Percentiles rank a stretch among this genome's conserved stretches.
Conservation (phyloP, 305 asterid species). For the Fraxinus albicans region DNA sequence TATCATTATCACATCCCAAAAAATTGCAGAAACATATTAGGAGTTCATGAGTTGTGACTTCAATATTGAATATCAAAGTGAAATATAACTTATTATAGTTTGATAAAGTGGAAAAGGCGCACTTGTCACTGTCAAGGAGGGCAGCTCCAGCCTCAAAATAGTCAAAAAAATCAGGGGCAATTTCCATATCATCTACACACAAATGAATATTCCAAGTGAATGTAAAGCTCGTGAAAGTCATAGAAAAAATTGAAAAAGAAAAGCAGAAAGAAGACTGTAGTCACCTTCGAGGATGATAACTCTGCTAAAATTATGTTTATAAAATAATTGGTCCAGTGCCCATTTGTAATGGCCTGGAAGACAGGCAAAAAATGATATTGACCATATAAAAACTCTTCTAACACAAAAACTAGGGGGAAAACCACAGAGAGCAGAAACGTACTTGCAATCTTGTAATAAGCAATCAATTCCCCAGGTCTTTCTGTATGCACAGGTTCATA, state of each 20-base stretch:
- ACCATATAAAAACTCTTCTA: slow-evolving; percentile 25
- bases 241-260: slow-evolving; percentile 10
- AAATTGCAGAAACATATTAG: slow-evolving; percentile 21
- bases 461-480: slow-evolving; percentile 91
- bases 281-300: slow-evolving; percentile 97
- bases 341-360: slow-evolving; percentile 94
- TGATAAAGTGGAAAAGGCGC: slow-evolving; percentile 33
- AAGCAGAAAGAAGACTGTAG: slow-evolving; percentile 26
- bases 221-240: slow-evolving; percentile 16
- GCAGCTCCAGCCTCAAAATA: slow-evolving; percentile 94
- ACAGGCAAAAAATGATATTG: slow-evolving; percentile 24
- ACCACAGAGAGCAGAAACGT: slow-evolving; percentile 31
- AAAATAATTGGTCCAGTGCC: slow-evolving; percentile 94
- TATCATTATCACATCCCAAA: slow-evolving; percentile 24
- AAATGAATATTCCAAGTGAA: slow-evolving; percentile 27
- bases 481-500: slow-evolving; percentile 80
- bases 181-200: slow-evolving; percentile 97
- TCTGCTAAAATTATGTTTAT: slow-evolving; percentile 75
- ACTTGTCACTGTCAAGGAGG: slow-evolving; percentile 92
- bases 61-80: slow-evolving; percentile 3
- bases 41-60: background rate
- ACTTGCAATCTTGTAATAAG: slow-evolving; percentile 99
- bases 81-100: slow-evolving; percentile 16
- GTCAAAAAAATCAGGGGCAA: slow-evolving; percentile 90
- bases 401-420: slow-evolving; percentile 17